phyloP scores from a whole-genome alignment of 2,329 filamentous ascomycete species.

The Diaporthe nobilis region DNA sequence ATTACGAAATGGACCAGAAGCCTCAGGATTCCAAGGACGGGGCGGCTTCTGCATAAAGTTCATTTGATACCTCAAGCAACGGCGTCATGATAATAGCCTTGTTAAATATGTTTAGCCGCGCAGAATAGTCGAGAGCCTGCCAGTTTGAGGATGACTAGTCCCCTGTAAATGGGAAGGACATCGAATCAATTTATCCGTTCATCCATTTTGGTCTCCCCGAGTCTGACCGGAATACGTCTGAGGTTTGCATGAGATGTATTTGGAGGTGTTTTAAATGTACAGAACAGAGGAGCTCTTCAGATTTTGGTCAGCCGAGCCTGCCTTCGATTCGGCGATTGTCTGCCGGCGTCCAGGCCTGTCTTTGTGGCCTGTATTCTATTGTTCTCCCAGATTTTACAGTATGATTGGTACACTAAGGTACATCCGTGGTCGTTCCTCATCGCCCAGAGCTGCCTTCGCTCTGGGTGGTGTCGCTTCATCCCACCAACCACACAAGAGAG shows the following conservation, averaged over 20 bases:
- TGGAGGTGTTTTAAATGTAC: constrained; percentile 24
- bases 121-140: background rate
- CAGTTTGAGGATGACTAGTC: too few species aligned
- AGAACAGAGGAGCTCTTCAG: constrained; percentile 23
- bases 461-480: too few species aligned
- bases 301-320: background rate
- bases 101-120: background rate
- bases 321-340: background rate
- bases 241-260: constrained; percentile 21
- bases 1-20: constrained; percentile 50
- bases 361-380: constrained; percentile 2
- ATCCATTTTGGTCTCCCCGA: background rate
- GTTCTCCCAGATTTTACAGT: constrained; percentile 15
- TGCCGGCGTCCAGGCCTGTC: background rate
- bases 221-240: background rate
- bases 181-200: background rate
- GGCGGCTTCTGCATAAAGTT: background rate
- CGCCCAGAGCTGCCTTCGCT: background rate
- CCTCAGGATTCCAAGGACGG: background rate
- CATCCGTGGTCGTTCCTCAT: background rate
- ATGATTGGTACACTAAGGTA: constrained; percentile 1
- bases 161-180: background rate
- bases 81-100: background rate
- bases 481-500: background rate
- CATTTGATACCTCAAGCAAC: background rate